Evolutionary conservation across 192 early-diverging fungal species (phyloP).

Genomic region (Coemansia asiatica): DNA sequence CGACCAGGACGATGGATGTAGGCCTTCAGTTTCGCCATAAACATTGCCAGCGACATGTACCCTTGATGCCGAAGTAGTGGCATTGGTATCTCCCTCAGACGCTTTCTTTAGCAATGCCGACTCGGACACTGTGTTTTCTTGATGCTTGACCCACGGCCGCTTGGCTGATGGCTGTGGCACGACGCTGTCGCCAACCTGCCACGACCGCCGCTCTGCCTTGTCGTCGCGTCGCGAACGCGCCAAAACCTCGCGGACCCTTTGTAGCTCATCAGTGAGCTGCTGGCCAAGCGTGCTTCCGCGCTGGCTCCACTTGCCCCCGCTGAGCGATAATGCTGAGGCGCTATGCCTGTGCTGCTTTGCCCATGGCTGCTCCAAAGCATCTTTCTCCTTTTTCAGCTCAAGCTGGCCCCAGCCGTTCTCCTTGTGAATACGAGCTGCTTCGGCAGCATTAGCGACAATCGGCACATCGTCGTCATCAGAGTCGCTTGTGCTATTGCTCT

Average conservation of each 20-base stretch:
- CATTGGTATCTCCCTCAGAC: neutral
- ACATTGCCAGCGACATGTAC: neutral
- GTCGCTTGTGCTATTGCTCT: neutral
- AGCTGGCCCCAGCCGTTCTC: conserved; percentile 11
- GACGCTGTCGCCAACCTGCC: conserved; percentile 30
- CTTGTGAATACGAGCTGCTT: conserved; percentile 1
- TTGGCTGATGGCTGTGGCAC: conserved; percentile 4
- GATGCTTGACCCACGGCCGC: conserved; percentile 38
- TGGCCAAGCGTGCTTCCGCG: conserved; percentile 54
- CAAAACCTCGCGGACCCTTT: conserved; percentile 31
- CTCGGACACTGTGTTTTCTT: conserved; percentile 36
- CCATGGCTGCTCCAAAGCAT: conserved; percentile 29
- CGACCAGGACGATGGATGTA: conserved; percentile 34
- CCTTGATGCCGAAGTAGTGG: neutral
- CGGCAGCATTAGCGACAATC: neutral
- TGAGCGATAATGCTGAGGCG: conserved; percentile 30
- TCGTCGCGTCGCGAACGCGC: conserved; percentile 31
- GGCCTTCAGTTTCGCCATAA: neutral
- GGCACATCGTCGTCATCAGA: conserved; percentile 3
- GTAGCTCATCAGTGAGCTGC: conserved; percentile 52
- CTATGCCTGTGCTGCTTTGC: conserved; percentile 30
- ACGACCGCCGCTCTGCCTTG: conserved; percentile 33
- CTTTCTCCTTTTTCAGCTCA: conserved; percentile 6
- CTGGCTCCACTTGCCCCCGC: conserved; percentile 19
- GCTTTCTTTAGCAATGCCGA: conserved; percentile 28